A percentile compares a stretch with the other conserved stretches of the same genome.
phyloP scores from a whole-genome alignment of 495 filamentous ascomycete genomes.

The Terfezia claveryi region DNA sequence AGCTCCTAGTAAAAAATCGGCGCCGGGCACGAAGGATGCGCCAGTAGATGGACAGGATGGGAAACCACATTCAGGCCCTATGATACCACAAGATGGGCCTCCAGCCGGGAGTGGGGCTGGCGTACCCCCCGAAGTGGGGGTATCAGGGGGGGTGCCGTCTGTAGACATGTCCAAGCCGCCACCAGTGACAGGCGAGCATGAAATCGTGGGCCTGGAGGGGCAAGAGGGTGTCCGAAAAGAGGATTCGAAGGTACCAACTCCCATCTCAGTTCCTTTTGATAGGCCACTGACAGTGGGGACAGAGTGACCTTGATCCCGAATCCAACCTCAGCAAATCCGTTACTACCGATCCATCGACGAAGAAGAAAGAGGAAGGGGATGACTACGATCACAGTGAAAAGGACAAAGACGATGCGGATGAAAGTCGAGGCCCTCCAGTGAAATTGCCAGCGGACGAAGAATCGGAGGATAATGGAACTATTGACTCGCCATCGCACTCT shows the following conservation, averaged over 20 bases:
- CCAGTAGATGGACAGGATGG: conserved; percentile 93
- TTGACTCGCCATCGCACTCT: conserved; percentile 65
- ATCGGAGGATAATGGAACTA: conserved; percentile 6
- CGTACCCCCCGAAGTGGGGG: conserved; percentile 18
- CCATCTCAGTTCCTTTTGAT: neutral
- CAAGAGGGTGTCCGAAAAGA: conserved; percentile 3
- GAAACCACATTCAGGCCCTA: conserved; percentile 72
- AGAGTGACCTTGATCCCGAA: neutral
- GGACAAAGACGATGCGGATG: conserved; percentile 23
- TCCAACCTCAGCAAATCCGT: conserved; percentile 24
- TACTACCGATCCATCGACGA: conserved; percentile 41
- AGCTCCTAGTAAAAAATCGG: neutral
- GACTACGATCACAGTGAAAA: conserved; percentile 22
- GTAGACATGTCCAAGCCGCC: conserved; percentile 40
- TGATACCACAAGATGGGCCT: neutral
- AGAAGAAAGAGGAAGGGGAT: conserved; percentile 16
- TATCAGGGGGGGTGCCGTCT: conserved; percentile 25
- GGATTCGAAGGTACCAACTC: neutral
- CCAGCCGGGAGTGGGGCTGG: conserved; percentile 7
- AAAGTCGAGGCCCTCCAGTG: conserved; percentile 18
- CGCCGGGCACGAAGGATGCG: conserved; percentile 56
- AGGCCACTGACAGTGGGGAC: too few species aligned
- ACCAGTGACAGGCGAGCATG: conserved; percentile 18
- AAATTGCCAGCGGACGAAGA: conserved; percentile 24
- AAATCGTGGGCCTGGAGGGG: conserved; percentile 15